These are phyloP conservation scores for Blastomyces parvus DNA, from an alignment of 2,329 filamentous ascomycete species.

Conservation along the genomic window DNA sequence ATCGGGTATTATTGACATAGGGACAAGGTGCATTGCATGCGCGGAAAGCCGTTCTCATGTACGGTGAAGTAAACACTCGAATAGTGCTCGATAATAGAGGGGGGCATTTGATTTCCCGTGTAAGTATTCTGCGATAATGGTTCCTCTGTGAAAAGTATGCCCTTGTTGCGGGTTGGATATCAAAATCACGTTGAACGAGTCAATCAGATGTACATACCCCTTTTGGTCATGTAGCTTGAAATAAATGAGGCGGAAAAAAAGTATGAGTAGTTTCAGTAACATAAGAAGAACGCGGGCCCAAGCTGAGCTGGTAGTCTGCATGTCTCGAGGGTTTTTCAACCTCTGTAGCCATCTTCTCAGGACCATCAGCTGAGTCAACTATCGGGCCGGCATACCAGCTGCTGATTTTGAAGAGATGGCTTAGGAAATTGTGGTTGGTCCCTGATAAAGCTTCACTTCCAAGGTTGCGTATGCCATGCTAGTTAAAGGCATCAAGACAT, in stretches of 20 bases:
- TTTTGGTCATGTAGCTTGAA: too few species aligned
- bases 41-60: not conserved
- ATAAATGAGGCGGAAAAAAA: too few species aligned
- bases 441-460: not conserved
- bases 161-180: not conserved
- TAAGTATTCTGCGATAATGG: not conserved
- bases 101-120: not conserved
- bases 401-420: not conserved
- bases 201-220: not conserved
- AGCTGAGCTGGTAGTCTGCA: too few species aligned
- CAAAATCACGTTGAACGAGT: not conserved
- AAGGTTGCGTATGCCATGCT: not conserved
- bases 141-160: not conserved
- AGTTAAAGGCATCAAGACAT: not conserved
- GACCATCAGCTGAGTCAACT: not conserved
- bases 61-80: not conserved
- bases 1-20: not conserved
- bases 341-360: not conserved
- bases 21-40: not conserved
- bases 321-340: too few species aligned
- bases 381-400: not conserved
- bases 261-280: too few species aligned
- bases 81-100: not conserved
- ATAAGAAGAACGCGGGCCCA: too few species aligned
- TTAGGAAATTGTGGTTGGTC: not conserved